A percentile compares a stretch with the other conserved stretches of the same genome.
These are phyloP conservation scores for Chrysosporium queenslandicum DNA, from an alignment of 2,329 filamentous ascomycete genomes.

Conservation along the genomic window DNA sequence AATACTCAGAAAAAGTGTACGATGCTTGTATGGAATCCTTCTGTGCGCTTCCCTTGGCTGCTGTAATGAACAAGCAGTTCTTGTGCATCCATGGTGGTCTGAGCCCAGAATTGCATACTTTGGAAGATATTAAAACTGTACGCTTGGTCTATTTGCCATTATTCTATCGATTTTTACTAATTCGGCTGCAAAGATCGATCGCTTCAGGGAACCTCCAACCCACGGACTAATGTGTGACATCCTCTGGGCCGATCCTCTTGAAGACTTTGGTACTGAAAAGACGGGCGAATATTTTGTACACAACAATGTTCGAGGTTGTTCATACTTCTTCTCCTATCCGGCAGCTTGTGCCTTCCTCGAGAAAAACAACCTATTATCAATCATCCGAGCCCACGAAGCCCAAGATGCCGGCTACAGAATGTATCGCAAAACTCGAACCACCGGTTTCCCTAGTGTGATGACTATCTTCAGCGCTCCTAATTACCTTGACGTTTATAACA, in stretches of 20 bases:
- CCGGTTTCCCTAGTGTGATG: conserved; percentile 98
- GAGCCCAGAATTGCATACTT: conserved; percentile 87
- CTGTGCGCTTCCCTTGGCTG: conserved; percentile 83
- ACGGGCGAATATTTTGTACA: conserved; percentile 95
- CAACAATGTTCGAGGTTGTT: conserved; percentile 96
- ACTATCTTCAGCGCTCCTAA: conserved; percentile 99
- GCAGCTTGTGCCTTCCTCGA: conserved; percentile 95
- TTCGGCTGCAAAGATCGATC: conserved; percentile 61
- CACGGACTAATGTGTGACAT: conserved; percentile 99
- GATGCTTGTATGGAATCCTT: conserved; percentile 98
- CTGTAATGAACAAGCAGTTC: conserved; percentile 99
- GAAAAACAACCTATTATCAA: conserved; percentile 95
- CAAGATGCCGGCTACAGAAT: conserved; percentile 98
- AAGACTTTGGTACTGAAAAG: conserved; percentile 98
- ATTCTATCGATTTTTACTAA: background rate
- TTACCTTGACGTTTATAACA: conserved; percentile 99
- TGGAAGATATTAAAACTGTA: conserved; percentile 86
- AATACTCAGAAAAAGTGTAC: conserved; percentile 92
- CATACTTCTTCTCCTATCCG: conserved; percentile 98
- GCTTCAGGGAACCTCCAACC: conserved; percentile 93
- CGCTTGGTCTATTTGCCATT: conserved; percentile 27
- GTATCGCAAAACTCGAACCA: conserved; percentile 97
- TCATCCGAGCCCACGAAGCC: conserved; percentile 95
- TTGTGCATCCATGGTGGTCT: conserved; percentile 95
- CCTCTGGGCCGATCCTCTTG: conserved; percentile 93